Evolutionary conservation across 106 monocot genomes (phyloP).

Genomic region (Alisma plantagoaquatica): DNA sequence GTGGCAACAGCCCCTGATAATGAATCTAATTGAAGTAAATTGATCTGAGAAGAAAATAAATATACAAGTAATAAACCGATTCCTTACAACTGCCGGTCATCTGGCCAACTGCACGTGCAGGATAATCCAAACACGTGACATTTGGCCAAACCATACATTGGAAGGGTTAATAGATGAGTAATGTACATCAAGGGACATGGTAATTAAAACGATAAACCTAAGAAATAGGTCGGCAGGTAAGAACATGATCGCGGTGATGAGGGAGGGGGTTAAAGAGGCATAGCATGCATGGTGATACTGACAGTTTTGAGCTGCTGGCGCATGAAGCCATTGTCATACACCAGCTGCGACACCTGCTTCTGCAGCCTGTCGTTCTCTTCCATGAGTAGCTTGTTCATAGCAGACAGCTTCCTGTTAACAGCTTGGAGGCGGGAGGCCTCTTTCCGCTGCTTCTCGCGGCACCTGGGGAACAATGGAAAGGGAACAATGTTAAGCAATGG

Average conservation of each 20-base stretch:
- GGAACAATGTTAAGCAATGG: too few species aligned
- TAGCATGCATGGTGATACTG: conserved; percentile 1
- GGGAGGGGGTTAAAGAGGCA: background rate
- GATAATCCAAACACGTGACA: too few species aligned
- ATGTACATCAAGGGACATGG: too few species aligned
- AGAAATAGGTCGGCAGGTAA: background rate
- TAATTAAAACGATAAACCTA: background rate
- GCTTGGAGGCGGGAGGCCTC: conserved; percentile 79
- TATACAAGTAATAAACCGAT: too few species aligned
- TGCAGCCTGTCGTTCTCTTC: conserved; percentile 92
- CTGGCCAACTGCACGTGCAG: too few species aligned
- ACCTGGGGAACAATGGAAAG: conserved; percentile 22
- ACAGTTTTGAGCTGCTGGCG: conserved; percentile 72
- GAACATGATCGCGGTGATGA: background rate
- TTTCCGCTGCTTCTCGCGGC: conserved; percentile 92
- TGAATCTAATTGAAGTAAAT: too few species aligned
- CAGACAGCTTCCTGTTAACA: conserved; percentile 74
- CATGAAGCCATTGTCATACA: conserved; percentile 78
- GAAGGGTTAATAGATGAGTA: too few species aligned
- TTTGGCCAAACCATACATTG: too few species aligned
- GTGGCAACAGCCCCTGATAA: too few species aligned
- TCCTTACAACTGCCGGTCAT: too few species aligned
- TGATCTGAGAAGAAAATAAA: too few species aligned
- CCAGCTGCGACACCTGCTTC: conserved; percentile 88
- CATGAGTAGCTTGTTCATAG: conserved; percentile 93